A percentile compares a stretch with the other conserved stretches of the same genome.
These are phyloP conservation scores for Phytophthora foliorum DNA, from an alignment of 352 stramenopile genomes.

Conservation along the genomic window DNA sequence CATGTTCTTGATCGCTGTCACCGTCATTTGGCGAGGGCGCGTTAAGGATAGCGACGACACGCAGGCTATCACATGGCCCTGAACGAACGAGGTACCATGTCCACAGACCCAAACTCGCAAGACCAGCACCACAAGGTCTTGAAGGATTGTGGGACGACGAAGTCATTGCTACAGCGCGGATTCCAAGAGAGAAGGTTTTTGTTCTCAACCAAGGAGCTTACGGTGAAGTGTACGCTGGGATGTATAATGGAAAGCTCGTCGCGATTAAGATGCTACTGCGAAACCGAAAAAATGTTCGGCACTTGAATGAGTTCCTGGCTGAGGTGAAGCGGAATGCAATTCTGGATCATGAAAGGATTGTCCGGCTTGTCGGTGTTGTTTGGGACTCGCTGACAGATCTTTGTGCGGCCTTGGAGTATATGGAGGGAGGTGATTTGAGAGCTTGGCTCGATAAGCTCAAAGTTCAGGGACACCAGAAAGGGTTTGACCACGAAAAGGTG, in stretches of 20 bases:
- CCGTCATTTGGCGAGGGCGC: background rate
- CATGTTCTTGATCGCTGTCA: background rate
- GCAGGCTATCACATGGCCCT: background rate
- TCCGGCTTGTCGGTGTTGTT: slow-evolving; percentile 47
- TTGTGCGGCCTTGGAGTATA: slow-evolving; percentile 49
- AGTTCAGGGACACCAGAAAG: slow-evolving; percentile 3
- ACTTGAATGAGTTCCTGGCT: slow-evolving; percentile 19
- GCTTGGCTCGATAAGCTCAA: slow-evolving; percentile 30
- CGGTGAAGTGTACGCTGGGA: slow-evolving; percentile 43
- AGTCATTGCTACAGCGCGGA: slow-evolving; percentile 33
- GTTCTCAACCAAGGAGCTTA: slow-evolving; percentile 41
- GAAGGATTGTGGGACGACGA: slow-evolving; percentile 40
- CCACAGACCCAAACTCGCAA: slow-evolving; percentile 8
- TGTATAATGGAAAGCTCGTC: slow-evolving; percentile 37
- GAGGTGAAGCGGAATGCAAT: slow-evolving; percentile 49
- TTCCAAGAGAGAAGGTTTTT: slow-evolving; percentile 44
- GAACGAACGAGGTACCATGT: slow-evolving; percentile 2
- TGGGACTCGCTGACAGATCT: slow-evolving; percentile 53
- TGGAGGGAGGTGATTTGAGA: slow-evolving; percentile 50
- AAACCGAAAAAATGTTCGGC: slow-evolving; percentile 36
- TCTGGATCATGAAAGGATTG: slow-evolving; percentile 51
- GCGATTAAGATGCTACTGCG: slow-evolving; percentile 45
- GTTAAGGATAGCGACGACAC: background rate
- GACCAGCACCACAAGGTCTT: slow-evolving; percentile 10
- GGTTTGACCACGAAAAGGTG: slow-evolving; percentile 40